Conservation (phyloP, 345 rosid genomes). For the Aethionema arabicum region DNA sequence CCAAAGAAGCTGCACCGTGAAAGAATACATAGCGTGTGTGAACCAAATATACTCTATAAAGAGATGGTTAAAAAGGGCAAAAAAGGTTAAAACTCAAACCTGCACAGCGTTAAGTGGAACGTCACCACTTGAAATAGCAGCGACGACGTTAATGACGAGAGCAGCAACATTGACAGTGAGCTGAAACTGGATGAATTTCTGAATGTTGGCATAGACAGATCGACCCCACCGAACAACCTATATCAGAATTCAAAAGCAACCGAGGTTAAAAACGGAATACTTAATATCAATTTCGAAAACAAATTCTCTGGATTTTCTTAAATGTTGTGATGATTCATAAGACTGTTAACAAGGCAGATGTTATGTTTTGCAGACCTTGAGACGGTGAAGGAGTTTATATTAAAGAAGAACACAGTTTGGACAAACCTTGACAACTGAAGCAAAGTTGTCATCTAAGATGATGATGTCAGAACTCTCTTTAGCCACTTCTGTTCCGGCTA, state of each 20-base stretch:
- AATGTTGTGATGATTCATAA: background rate
- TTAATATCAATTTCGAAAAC: background rate
- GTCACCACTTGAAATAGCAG: slow-evolving; percentile 90
- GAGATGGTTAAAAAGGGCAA: background rate
- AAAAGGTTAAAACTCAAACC: slow-evolving; percentile 41
- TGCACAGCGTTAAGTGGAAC: slow-evolving; percentile 97
- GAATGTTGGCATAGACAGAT: slow-evolving; percentile 97
- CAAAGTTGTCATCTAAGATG: slow-evolving; percentile 87
- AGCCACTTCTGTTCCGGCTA: slow-evolving; percentile 97
- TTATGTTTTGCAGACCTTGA: slow-evolving; percentile 14
- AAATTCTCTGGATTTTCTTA: background rate
- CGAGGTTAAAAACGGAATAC: slow-evolving; percentile 11
- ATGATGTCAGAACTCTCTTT: slow-evolving; percentile 98
- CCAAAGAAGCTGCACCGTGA: slow-evolving; percentile 76
- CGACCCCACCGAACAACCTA: slow-evolving; percentile 99
- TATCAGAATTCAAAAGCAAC: slow-evolving; percentile 22
- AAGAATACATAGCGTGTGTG: slow-evolving; percentile 2
- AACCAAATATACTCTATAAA: background rate
- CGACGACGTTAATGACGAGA: slow-evolving; percentile 82
- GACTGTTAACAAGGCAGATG: background rate
- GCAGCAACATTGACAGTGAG: slow-evolving; percentile 97
- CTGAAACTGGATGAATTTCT: slow-evolving; percentile 98
- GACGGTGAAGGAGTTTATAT: background rate
- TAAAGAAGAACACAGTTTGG: background rate
- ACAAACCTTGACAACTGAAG: slow-evolving; percentile 87